Base-by-base conservation (phyloP, 83 land plant species). In the Picea engelmannii region DNA sequence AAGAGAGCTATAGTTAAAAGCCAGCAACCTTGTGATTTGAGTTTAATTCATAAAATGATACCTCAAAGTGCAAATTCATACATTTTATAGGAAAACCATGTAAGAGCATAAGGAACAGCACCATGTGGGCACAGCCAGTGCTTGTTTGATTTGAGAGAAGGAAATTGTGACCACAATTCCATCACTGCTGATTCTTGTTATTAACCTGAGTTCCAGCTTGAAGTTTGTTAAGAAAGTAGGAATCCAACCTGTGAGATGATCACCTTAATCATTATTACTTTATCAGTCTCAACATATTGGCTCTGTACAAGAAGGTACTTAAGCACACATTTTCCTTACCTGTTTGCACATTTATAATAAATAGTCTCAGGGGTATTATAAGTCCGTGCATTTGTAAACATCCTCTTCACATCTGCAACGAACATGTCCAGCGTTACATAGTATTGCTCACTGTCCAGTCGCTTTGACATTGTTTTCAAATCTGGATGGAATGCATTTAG, bases 361-460 rank as follows among this genome's bases (percentile, higher is more conserved):
- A 97, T 94, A 24, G 99, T 97, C 5, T 97, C 99, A 20, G 96
- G 96, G 58, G 98, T 90, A 81, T 97, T 97, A 65, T 97, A 97
- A 17, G 93, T 92, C 64, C 95, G 91, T 35, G 99, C 99, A 89
- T 97, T 97, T 20, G 85, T 78, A 80, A 93, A 95, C 99, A 97
- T 97, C 82, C 98, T 87, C 84, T 80, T 88, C 75, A 91, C 91
- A 83, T 97, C 98, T 8, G 98, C 96, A 18, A 88, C 86, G 83
- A 97, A 97, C 98, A 97, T 97, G 81, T 97, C 99, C 76, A 97
- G 87, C 18, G 99, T 97, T 23, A 97, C 80, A 78, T 92, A 97
- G 74, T 94, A 97, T 61, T 89, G 95, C 62, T 97, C 99, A 11
- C 98, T 95, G 60, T 97, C 99, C 67, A 97, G 84, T 69, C 99